These are phyloP conservation scores for Boletellus ananiceps DNA, from an alignment of 768 basidiomycete species.

Conservation along the genomic window DNA sequence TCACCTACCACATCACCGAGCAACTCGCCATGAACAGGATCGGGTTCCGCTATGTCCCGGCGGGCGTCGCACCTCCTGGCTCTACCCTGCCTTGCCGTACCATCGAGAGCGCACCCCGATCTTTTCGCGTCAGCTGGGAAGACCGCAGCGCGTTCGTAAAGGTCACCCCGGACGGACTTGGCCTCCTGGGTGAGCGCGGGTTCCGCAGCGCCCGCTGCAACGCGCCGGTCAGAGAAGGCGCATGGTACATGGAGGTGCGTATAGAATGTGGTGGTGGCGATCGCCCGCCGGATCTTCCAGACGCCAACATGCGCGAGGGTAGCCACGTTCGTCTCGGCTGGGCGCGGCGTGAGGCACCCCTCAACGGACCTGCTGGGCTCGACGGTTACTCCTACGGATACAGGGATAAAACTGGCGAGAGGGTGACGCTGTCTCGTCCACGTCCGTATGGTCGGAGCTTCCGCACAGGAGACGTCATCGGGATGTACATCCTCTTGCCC, in stretches of 20 bases:
- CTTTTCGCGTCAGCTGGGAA: constrained; percentile 82
- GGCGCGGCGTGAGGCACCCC: constrained; percentile 87
- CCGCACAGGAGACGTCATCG: constrained; percentile 81
- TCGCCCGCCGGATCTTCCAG: constrained; percentile 34
- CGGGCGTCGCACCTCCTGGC: constrained; percentile 62
- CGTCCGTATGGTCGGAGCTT: constrained; percentile 73
- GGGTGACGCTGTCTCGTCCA: constrained; percentile 78
- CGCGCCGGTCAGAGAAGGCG: constrained; percentile 82
- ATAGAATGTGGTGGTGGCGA: constrained; percentile 73
- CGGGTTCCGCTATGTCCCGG: constrained; percentile 76
- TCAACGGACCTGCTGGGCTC: constrained; percentile 88
- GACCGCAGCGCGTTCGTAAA: constrained; percentile 80
- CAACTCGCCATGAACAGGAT: constrained; percentile 68
- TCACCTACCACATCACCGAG: constrained; percentile 60
- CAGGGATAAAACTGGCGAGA: constrained; percentile 91
- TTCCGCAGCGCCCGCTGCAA: constrained; percentile 90
- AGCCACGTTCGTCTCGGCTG: constrained; percentile 89
- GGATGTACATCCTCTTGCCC: constrained; percentile 91
- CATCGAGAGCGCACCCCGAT: constrained; percentile 71
- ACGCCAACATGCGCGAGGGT: constrained; percentile 52
- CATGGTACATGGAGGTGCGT: constrained; percentile 92
- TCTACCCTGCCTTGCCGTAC: constrained; percentile 63
- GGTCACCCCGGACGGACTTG: constrained; percentile 73
- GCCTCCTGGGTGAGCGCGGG: constrained; percentile 78
- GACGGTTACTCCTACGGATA: constrained; percentile 93